A percentile compares a stretch with the other conserved stretches of the same genome.
Evolutionary conservation across 1,139 yeast genomes (phyloP).

Genomic region (Starmera stellimalicola): DNA sequence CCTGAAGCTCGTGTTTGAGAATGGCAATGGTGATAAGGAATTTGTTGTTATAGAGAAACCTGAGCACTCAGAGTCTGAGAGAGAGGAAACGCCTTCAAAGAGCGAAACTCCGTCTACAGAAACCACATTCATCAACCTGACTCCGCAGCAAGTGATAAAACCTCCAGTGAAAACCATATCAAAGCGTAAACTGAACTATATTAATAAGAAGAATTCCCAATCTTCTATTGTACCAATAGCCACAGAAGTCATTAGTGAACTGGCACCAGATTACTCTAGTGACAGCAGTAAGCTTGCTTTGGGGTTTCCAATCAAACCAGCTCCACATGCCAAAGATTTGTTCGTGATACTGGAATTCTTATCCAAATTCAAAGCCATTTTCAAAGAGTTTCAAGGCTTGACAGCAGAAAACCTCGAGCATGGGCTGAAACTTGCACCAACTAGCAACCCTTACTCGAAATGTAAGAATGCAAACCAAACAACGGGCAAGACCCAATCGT

Average conservation of each 20-base stretch:
- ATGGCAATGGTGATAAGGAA: constrained; percentile 1
- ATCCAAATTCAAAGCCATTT: constrained; percentile 31
- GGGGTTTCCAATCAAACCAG: constrained; percentile 22
- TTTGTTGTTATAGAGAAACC: not conserved
- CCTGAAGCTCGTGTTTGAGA: constrained; percentile 1
- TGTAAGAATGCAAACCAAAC: constrained; percentile 14
- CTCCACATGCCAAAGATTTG: constrained; percentile 39
- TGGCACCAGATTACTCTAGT: constrained; percentile 1
- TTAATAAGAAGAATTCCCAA: not conserved
- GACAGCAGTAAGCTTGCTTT: constrained; percentile 12
- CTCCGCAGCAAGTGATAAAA: not conserved
- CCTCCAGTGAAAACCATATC: not conserved
- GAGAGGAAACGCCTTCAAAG: not conserved
- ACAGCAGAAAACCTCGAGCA: constrained; percentile 43
- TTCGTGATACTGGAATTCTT: constrained; percentile 34
- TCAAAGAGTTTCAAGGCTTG: constrained; percentile 24
- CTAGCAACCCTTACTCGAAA: constrained; percentile 5
- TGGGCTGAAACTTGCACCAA: constrained; percentile 31
- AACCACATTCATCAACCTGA: not conserved
- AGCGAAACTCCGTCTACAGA: not conserved
- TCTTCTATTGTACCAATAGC: not conserved
- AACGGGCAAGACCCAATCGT: constrained; percentile 13
- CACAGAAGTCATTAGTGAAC: not conserved
- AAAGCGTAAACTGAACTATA: constrained; percentile 1
- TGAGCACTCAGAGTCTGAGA: no score